A percentile compares a stretch with the other conserved stretches of the same genome.
Evolutionary conservation across 495 filamentous ascomycete species (phyloP).

Genomic region (Neurospora sp.): DNA sequence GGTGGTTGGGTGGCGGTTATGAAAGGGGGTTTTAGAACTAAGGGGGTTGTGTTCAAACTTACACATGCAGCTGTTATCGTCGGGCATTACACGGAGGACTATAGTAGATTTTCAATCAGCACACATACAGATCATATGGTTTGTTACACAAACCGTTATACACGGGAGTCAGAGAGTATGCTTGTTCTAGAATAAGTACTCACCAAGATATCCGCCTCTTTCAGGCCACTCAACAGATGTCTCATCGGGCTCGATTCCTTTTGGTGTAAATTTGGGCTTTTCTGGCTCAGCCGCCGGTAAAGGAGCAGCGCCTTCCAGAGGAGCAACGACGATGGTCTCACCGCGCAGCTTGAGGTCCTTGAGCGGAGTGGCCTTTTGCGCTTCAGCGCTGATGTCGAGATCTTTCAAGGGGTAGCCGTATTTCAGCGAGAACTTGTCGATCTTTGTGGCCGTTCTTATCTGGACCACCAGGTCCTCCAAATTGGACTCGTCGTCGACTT

Average conservation of each 20-base stretch:
- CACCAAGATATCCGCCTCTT: constrained; percentile 21
- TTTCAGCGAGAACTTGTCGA: constrained; percentile 60
- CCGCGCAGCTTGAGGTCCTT: constrained; percentile 62
- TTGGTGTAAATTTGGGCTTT: constrained; percentile 18
- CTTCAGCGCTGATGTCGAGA: constrained; percentile 44
- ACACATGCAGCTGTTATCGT: constrained; percentile 89
- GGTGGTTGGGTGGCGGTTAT: background rate
- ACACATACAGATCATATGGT: background rate
- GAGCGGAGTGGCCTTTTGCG: constrained; percentile 11
- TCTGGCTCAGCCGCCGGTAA: constrained; percentile 1
- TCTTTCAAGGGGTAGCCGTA: constrained; percentile 75
- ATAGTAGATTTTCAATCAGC: background rate
- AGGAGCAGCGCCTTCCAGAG: constrained; percentile 7
- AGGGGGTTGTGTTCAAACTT: background rate
- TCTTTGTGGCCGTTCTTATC: constrained; percentile 26
- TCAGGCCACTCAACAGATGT: constrained; percentile 24
- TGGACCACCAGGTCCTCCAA: constrained; percentile 41
- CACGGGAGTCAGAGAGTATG: background rate
- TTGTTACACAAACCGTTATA: background rate
- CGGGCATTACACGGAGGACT: constrained; percentile 91
- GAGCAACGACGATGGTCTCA: constrained; percentile 67
- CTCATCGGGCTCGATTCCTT: constrained; percentile 25
- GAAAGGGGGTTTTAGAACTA: no score
- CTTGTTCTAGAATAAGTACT: background rate
- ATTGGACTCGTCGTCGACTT: constrained; percentile 53